Evolutionary conservation across 2,329 filamentous ascomycete genomes (phyloP).

Genomic region (Fusarium secorum): DNA sequence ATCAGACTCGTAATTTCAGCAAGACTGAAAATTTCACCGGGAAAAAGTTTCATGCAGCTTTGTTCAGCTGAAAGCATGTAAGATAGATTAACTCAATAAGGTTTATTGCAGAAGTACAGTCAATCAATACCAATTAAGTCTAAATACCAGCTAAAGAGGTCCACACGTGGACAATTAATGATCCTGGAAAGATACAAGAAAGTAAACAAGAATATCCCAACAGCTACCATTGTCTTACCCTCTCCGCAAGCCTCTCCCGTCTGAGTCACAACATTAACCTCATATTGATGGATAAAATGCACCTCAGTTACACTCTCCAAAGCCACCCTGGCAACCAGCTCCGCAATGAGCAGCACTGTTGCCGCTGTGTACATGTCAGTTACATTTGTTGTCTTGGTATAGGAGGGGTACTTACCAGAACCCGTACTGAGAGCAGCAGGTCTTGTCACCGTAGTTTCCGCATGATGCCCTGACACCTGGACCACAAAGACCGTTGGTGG

Average conservation of each 20-base stretch:
- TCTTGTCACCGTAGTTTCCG: conserved; percentile 43
- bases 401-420: conserved; percentile 44
- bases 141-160: neutral
- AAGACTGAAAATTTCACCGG: no score
- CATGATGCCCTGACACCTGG: conserved; percentile 45
- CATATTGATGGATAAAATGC: neutral
- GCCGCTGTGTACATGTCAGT: conserved; percentile 37
- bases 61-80: neutral
- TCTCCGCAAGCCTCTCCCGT: conserved; percentile 12
- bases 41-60: neutral
- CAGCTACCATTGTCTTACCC: neutral
- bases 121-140: neutral
- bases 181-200: conserved; percentile 2
- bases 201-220: conserved; percentile 5
- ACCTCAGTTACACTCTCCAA: conserved; percentile 45
- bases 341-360: conserved; percentile 43
- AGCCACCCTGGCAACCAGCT: conserved; percentile 46
- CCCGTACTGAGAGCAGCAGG: conserved; percentile 49
- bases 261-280: neutral
- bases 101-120: neutral
- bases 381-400: neutral
- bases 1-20: neutral
- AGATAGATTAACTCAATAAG: neutral
- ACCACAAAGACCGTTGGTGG: conserved; percentile 51
- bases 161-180: neutral